These are phyloP conservation scores for Eucalyptus sp. DNA, from an alignment of 345 rosid species.

Conservation along the genomic window DNA sequence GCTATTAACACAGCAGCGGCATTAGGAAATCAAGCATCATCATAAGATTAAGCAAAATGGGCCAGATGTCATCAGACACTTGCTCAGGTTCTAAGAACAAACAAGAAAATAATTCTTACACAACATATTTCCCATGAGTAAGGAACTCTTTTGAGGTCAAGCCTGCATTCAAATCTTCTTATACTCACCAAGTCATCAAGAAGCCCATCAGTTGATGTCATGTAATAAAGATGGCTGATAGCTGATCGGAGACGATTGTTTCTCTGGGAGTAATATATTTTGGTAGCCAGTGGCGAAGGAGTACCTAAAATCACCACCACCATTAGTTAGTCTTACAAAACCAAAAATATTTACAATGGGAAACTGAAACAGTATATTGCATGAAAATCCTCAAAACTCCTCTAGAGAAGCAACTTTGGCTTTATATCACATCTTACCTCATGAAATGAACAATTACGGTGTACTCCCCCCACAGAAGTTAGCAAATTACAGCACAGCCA, in stretches of 20 bases:
- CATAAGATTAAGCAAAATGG: neutral
- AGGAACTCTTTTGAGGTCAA: neutral
- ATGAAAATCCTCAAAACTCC: neutral
- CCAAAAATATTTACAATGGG: neutral
- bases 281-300: slow-evolving; percentile 1
- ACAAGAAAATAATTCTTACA: neutral
- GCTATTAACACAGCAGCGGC: neutral
- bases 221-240: neutral
- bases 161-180: neutral
- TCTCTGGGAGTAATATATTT: slow-evolving; percentile 1
- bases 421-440: neutral
- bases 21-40: neutral
- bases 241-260: neutral
- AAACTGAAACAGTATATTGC: neutral
- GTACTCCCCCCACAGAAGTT: neutral
- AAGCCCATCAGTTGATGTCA: neutral
- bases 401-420: neutral
- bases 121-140: neutral
- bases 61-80: neutral
- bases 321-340: neutral
- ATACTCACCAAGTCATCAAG: neutral
- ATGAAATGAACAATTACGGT: neutral
- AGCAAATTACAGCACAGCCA: neutral
- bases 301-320: neutral
- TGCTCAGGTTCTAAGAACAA: neutral